These are phyloP conservation scores for Linaria vulgaris DNA, from an alignment of 257 asterid genomes.

Conservation along the genomic window DNA sequence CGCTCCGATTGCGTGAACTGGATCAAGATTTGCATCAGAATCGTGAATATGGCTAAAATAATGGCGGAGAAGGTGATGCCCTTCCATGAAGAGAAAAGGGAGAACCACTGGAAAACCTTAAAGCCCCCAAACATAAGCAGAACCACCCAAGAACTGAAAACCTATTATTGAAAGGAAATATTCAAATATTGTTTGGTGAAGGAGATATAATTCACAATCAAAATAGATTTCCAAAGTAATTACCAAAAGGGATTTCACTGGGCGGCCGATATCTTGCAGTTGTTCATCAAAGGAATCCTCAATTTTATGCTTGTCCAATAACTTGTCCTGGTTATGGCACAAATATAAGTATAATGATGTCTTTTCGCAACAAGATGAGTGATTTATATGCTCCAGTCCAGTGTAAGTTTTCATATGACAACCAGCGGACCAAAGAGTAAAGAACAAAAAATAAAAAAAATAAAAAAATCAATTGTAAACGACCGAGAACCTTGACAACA, in stretches of 20 bases:
- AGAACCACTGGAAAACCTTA: conserved; percentile 57
- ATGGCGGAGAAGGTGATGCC: conserved; percentile 55
- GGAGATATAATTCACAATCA: not conserved
- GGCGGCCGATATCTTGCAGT: conserved; percentile 65
- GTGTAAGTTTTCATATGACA: conserved; percentile 1
- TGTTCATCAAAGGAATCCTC: conserved; percentile 68
- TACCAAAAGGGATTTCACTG: conserved; percentile 85
- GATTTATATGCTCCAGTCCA: not conserved
- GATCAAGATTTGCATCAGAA: conserved; percentile 83
- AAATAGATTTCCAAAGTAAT: not conserved
- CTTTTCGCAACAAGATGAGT: not conserved
- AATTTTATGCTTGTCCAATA: conserved; percentile 70
- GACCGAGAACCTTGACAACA: conserved; percentile 61
- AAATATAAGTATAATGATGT: not conserved
- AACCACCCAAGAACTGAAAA: conserved; percentile 70
- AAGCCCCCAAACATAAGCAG: conserved; percentile 50
- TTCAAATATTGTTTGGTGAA: conserved; percentile 14
- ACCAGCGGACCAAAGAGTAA: not conserved
- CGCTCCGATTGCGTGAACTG: conserved; percentile 81
- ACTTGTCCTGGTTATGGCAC: conserved; percentile 30
- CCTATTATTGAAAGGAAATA: conserved; percentile 45
- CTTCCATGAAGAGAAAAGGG: conserved; percentile 80
- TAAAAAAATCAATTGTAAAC: not conserved
- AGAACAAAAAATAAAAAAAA: not conserved
- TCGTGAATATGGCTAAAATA: conserved; percentile 53